phyloP scores from a whole-genome alignment of 2,329 filamentous ascomycete species.

The Colletotrichum coccodes region DNA sequence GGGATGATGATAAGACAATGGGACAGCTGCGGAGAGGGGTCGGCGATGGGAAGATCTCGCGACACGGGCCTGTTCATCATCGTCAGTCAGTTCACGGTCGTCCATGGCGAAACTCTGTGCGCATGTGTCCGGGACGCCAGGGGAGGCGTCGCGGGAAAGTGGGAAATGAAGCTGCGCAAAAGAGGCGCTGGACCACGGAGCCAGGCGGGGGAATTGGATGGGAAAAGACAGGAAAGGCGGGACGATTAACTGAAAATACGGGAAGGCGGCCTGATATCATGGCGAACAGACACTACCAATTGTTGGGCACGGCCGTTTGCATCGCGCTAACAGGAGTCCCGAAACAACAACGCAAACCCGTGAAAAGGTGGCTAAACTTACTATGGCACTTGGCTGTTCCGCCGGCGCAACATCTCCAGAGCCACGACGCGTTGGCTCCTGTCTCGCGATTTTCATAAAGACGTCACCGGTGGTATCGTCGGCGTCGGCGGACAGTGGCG shows the following conservation, averaged over 20 bases:
- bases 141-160: constrained; percentile 9
- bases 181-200: constrained; percentile 1
- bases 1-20: constrained; percentile 54
- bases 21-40: constrained; percentile 62
- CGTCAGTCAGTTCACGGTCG: constrained; percentile 37
- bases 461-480: constrained; percentile 66
- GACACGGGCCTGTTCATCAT: constrained; percentile 55
- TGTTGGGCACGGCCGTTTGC: constrained; percentile 28
- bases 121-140: constrained; percentile 6
- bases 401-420: constrained; percentile 44
- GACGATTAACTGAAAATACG: constrained; percentile 24
- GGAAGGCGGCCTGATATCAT: constrained; percentile 8
- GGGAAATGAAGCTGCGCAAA: constrained; percentile 29
- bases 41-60: constrained; percentile 59
- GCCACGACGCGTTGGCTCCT: constrained; percentile 56
- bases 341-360: constrained; percentile 28
- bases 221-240: constrained; percentile 1
- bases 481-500: constrained; percentile 53
- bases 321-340: constrained; percentile 22
- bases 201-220: constrained; percentile 15
- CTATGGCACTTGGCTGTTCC: constrained; percentile 53
- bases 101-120: constrained; percentile 16
- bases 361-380: constrained; percentile 49
- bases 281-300: constrained; percentile 19
- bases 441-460: constrained; percentile 67